Evolutionary conservation across 2,329 filamentous ascomycete genomes (phyloP), one percentile per base, ranked within the genome.

Genomic region (Diaporthe sp.): DNA sequence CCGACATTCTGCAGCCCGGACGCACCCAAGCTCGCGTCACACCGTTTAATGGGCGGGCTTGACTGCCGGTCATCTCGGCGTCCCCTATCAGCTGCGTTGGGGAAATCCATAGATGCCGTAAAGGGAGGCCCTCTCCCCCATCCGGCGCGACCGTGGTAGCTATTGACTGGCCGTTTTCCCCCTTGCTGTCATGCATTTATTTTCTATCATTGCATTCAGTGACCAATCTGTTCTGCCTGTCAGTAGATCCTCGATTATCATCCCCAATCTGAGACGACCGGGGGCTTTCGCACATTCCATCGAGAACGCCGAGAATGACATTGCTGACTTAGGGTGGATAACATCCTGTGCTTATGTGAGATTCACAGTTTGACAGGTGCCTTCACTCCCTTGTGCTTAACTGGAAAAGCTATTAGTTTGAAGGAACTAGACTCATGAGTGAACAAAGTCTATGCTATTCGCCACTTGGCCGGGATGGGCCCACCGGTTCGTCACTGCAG

Each of bases 1-100:
- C 47, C 63, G 47, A 68, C 15, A 4, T 53, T 25, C 65, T 68
- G 65, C 65, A 68, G 65, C 47, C 31, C 65, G 65, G 34, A 34
- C 22, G 65, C 65, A 68, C 34, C 65, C 47, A 68, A 68, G 65
- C 65, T 68, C 65, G 65, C n/a, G 65, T 53, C 31, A 39, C 37
- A 53, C 65, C 47, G 65, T 68, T 68, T 37, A 28, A 28, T 37
- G 65, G 65, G 44, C 65, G 65, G 65, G n/a, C 10, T 53, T 28
- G 65, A 68, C 65, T 53, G 31, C 65, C 65, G 39, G 65, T 68
- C 65, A 68, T 53, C 47, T 68, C 65, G 65, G 65, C 65, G 65
- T 53, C 25, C 34, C 65, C 65, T 47, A 68, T 37, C 47, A 53
- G 47, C 65, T 55, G 7, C 34, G n/a, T 68, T 68, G 65, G 65